Base-by-base conservation (phyloP, 306 rosid genomes). In the Medicago truncatula region DNA sequence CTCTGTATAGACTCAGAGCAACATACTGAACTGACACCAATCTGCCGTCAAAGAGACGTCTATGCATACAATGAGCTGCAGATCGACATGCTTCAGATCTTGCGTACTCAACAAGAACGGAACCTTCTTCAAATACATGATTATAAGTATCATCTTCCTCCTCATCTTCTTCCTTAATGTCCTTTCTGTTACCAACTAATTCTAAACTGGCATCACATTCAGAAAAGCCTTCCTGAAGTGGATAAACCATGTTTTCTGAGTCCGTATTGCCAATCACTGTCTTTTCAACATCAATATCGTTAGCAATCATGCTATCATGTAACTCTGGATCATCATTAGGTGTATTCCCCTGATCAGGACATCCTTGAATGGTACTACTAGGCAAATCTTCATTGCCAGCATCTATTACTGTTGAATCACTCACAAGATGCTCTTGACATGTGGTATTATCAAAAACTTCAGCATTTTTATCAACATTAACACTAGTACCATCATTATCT, bases 41-140 rank as follows among this genome's bases (percentile, higher is more conserved):
- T 71, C 84, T 86, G 81, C 85, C 91, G 70, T 90, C 96, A 73
- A 90, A 92, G 39, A 83, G 28, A 54, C 93, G 89, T 69, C 97
- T 93, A 40, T 92, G 92, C 71, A 95, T 83, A 88, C 87, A 84
- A 70, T 89, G 97, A 23, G 98, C 99, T 7, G 96, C 97, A 8
- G 21, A 50, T 74, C 86, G 72, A 65, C 93, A 83, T 40, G 92
- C 92, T 82, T 95, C 99, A 13, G 84, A 76, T 83, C 98, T 86
- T 74, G 85, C 90, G 54, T 84, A 95, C 88, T 95, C 98, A 46
- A 95, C 99, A 71, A 92, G 80, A 81, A 95, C 79, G 56, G 90
- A 81, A 66, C 93, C 93, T 8, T 68, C 71, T 81, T 84, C 93
- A 75, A 88, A 84, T 78, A 77, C 83, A 53, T 70, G 64, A 40